A percentile compares a stretch with the other conserved stretches of the same genome.
Conservation (phyloP, 441 rosid species). For the Kokia cookei region DNA sequence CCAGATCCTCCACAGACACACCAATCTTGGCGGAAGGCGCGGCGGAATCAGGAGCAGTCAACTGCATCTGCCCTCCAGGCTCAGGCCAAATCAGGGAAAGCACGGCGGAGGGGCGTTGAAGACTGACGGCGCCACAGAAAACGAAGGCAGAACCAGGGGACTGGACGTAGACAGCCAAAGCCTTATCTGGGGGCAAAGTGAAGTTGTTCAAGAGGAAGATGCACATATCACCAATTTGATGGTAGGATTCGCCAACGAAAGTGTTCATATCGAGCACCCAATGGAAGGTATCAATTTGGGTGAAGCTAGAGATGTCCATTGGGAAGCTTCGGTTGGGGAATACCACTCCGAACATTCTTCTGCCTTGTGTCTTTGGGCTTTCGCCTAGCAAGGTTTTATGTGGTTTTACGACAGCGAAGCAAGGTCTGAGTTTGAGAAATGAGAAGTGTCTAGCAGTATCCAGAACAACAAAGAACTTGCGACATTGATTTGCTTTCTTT, state of each 20-base stretch:
- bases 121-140: conserved; percentile 78
- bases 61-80: conserved; percentile 59
- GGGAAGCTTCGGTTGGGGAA: conserved; percentile 97
- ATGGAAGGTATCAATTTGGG: conserved; percentile 85
- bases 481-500: neutral
- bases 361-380: neutral
- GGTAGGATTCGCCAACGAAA: conserved; percentile 88
- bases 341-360: conserved; percentile 78
- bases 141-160: conserved; percentile 82
- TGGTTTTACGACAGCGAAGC: neutral
- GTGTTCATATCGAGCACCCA: conserved; percentile 97
- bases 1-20: conserved; percentile 67
- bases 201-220: conserved; percentile 75
- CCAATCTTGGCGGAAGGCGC: conserved; percentile 78
- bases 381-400: neutral
- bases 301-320: conserved; percentile 74
- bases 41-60: conserved; percentile 50
- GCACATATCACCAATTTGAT: conserved; percentile 72
- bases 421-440: neutral
- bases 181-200: conserved; percentile 80
- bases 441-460: neutral
- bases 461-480: neutral
- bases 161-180: conserved; percentile 81
- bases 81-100: conserved; percentile 83
- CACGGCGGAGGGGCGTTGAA: conserved; percentile 80